Conservation (phyloP, 495 filamentous ascomycete genomes). For the Astrocystis sublimbata region DNA sequence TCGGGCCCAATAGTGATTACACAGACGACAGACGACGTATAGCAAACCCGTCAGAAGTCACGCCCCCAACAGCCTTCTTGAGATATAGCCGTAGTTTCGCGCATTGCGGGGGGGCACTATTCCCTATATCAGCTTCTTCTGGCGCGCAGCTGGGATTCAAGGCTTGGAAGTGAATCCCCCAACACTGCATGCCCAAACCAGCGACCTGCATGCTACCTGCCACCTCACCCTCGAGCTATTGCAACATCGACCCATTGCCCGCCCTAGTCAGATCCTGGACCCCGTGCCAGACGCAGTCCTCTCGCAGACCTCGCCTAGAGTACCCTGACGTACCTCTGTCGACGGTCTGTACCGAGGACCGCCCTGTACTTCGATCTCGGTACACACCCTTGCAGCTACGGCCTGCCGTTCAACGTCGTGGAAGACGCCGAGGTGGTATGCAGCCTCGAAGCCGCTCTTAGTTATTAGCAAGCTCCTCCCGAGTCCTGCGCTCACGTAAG, state of each 20-base stretch:
- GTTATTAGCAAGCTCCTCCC: slow-evolving; percentile 34
- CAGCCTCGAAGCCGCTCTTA: slow-evolving; percentile 35
- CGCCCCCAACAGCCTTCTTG: not conserved
- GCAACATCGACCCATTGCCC: slow-evolving; percentile 39
- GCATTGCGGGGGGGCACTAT: slow-evolving; percentile 13
- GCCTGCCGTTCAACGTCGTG: slow-evolving; percentile 36
- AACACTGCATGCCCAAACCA: slow-evolving; percentile 40
- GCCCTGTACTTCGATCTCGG: slow-evolving; percentile 33
- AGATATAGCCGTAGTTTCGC: slow-evolving; percentile 13
- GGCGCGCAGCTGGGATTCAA: slow-evolving; percentile 30
- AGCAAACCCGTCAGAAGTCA: slow-evolving; percentile 10
- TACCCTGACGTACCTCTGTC: slow-evolving; percentile 39
- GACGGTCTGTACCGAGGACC: slow-evolving; percentile 32
- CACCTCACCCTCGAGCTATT: slow-evolving; percentile 41
- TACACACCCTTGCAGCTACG: slow-evolving; percentile 34
- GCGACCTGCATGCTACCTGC: slow-evolving; percentile 38
- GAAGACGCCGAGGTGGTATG: slow-evolving; percentile 33
- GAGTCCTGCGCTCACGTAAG: slow-evolving; percentile 30
- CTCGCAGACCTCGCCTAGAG: slow-evolving; percentile 20
- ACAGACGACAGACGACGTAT: slow-evolving; percentile 5
- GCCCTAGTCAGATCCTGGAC: slow-evolving; percentile 28
- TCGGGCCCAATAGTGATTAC: slow-evolving; percentile 3
- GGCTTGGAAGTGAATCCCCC: slow-evolving; percentile 33
- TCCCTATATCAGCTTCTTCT: slow-evolving; percentile 24
- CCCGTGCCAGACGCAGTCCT: slow-evolving; percentile 29